Base-by-base conservation (phyloP, 148 eudicot genomes). In the Vaccinium corymbosum region DNA sequence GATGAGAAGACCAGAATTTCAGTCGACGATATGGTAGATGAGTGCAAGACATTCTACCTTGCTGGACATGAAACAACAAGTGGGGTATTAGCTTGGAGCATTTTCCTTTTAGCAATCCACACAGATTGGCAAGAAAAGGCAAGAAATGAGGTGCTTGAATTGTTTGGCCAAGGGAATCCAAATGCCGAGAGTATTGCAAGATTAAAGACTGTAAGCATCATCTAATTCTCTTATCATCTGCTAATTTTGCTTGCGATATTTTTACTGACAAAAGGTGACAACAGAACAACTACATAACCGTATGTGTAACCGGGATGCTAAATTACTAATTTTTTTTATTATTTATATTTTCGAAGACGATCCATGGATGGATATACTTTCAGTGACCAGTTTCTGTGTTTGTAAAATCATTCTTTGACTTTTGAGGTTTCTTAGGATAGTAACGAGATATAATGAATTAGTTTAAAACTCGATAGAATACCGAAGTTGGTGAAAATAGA, bases 41-140 rank as follows among this genome's bases (percentile, higher is more conserved):
- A 80, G 29, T 80, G 82, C 17, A 80, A 80, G 82, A 59, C 52
- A 19, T 80, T 80, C 52, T 80, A 80, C 72, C 19, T 6, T 3
- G n/a, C 3, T 10, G 72, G 82, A 32, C 82, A 80, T 8, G 82
- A 80, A 11, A 80, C 82, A 5, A 80, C 82, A 0, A 80, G 5
- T 1, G 13, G 51, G 71, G 46, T 59, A 13, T 25, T 80, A 3
- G 50, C 72, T 4, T 80, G 82, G 82, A 11, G 32, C 8, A 6
- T 25, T 80, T 32, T 68, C 11, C 71, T 80, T 49, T 32, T 80
- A n/a, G 71, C 82, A 38, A 80, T n/a, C 27, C 72, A 80, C 72
- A 25, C 82, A 32, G 72, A 80, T 17, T 80, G 82, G 72, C 82
- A 80, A 80, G 82, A 80, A 3, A 80, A 38, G 46, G 72, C 71